Evolutionary conservation across 164 flowering plant species (phyloP), one percentile per base, ranked within the genome.

Genomic region (Tinospora cordifolia): DNA sequence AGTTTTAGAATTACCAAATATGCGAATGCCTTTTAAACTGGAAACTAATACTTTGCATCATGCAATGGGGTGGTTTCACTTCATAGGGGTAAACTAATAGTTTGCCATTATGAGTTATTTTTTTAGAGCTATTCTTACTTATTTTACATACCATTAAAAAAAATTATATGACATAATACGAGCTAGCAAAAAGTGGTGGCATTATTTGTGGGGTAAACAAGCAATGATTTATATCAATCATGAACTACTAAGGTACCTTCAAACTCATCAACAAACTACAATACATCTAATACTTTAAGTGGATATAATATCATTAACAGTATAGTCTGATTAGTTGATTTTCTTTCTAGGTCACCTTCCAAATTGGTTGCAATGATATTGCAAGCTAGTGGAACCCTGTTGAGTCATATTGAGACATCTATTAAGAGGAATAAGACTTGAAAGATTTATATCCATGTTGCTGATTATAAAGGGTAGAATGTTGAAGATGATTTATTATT

Each of bases 91-190:
- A 68, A 68, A 13, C 40, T 13, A 6, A 13, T 54, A 0, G 26
- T 39, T 27, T 68, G 36, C 30, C 71, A 68, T 27, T 68, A 44
- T 27, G 71, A 30, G 41, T 68, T 51, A 51, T 8, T 49, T 49
- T 49, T 11, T n/a, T 34, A 34, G 44, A n/a, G 14, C 49, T 27
- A 27, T 69, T 10, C 15, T 57, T 11, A 69, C 57, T 44, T 58
- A 58, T 34, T 63, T 47, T 2, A 41, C 34, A 9, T 57, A 58
- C 30, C 64, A 69, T 3, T n/a, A n/a, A n/a, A 58, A 69, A 4
- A 30, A 69, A 13, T 13, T 69, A 1, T 69, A 69, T 25, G 46
- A 3, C 17, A 30, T 69, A 17, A 26, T 51, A 15, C 71, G 39
- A 58, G 14, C 71, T 6, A n/a, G 57, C 0, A 54, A 69, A n/a